phyloP scores from a whole-genome alignment of 129 eudicot species.

The Pulicaria dysenterica region DNA sequence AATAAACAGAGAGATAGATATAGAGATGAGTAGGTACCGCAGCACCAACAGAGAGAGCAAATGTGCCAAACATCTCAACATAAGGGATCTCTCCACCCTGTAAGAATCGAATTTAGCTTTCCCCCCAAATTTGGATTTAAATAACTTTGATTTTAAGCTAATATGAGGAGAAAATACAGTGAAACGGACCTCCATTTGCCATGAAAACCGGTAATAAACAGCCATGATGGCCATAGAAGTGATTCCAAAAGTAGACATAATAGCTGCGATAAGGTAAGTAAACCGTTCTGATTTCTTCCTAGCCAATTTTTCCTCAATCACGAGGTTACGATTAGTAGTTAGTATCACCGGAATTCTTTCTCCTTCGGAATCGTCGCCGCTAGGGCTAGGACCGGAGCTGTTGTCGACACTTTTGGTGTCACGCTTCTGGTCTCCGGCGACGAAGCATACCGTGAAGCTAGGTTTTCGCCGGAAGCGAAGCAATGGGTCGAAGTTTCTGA shows the following conservation, averaged over 20 bases:
- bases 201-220: conserved; percentile 82
- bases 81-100: conserved; percentile 95
- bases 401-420: conserved; percentile 1
- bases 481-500: conserved; percentile 16
- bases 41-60: conserved; percentile 96
- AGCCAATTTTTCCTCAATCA: conserved; percentile 70
- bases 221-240: conserved; percentile 91
- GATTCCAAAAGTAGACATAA: conserved; percentile 90
- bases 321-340: conserved; percentile 13
- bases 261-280: conserved; percentile 88
- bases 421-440: conserved; percentile 45
- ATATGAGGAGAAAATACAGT: background rate
- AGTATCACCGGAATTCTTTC: conserved; percentile 31
- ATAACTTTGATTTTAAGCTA: too few species aligned
- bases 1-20: too few species aligned
- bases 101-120: conserved; percentile 16
- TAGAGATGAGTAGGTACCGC: conserved; percentile 58
- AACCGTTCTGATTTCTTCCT: conserved; percentile 83
- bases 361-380: conserved; percentile 20
- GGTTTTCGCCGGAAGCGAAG: conserved; percentile 25
- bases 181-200: conserved; percentile 90
- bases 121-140: background rate
- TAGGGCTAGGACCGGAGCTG: background rate
- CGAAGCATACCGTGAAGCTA: conserved; percentile 50
- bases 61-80: conserved; percentile 90